Base-by-base conservation (phyloP, 352 stramenopile species). In the Pythium dissimile region DNA sequence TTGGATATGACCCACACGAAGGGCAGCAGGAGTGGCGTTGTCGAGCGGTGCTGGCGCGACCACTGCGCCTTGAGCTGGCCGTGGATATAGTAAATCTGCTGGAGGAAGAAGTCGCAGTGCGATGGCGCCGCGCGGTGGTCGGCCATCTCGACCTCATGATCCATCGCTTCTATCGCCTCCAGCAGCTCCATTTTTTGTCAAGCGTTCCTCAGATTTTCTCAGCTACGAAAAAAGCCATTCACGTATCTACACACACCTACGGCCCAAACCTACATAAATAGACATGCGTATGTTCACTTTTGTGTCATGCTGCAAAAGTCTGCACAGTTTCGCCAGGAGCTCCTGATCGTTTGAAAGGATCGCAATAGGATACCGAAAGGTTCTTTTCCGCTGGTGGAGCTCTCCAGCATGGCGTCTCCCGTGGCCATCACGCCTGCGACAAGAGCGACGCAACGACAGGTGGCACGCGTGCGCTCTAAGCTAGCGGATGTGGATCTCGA, bases 1-100 rank as follows among this genome's bases (percentile, higher is more conserved):
- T 77, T 77, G 23, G 77, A 73, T 32, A 86, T 60, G 23, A 86
- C 73, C 79, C 79, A 89, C 30, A 67, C 67, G 23, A 77, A 89
- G 4, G 79, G 71, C 8, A 86, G 50, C 6, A 49, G 28, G 4
- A 76, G 47, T n/a, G 13, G 45, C 52, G 18, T 37, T 21, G 37
- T 13, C 31, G 38, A 13, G 35, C 46, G 59, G 27, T 73, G 54
- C 55, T 84, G 77, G 12, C 56, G 45, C 27, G 50, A 39, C 75
- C 72, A 87, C 38, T 80, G 59, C 23, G 65, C 60, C 13, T 66
- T 60, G 15, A 89, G 58, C 31, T 70, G 63, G 43, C 57, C 39
- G 48, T 86, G 73, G 6, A 80, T 42, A 18, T 69, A 65, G 10
- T 67, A 48, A 4, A 85, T 62, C 39, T 86, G 77, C 21, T 59